phyloP scores from a whole-genome alignment of 1,284 basidiomycete genomes.

The Irpex lacteus region DNA sequence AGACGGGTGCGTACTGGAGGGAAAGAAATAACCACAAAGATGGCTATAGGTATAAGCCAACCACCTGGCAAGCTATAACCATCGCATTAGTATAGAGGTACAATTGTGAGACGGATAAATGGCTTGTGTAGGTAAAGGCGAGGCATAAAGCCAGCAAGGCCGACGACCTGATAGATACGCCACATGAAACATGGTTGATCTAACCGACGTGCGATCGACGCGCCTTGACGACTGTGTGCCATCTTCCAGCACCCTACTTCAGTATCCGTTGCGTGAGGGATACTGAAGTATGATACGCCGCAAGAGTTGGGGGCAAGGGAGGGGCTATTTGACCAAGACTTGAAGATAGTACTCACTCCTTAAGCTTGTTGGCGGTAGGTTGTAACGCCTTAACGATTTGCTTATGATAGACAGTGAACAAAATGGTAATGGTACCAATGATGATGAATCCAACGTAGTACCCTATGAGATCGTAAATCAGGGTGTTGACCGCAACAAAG shows the following conservation, averaged over 20 bases:
- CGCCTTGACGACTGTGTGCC: background rate
- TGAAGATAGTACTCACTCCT: constrained; percentile 29
- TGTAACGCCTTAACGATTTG: constrained; percentile 59
- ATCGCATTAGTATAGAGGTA: constrained; percentile 1
- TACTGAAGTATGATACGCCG: background rate
- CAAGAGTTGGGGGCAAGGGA: background rate
- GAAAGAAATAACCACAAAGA: constrained; percentile 77
- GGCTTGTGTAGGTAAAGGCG: too few relatives aligned
- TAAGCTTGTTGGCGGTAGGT: constrained; percentile 53
- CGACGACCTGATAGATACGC: background rate
- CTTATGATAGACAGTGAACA: constrained; percentile 54
- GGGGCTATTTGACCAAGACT: background rate
- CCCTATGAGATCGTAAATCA: constrained; percentile 22
- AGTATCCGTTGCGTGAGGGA: background rate
- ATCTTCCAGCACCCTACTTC: background rate
- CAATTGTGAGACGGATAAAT: background rate
- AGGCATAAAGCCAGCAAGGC: background rate
- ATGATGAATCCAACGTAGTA: constrained; percentile 32
- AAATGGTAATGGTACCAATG: constrained; percentile 37
- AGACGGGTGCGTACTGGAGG: constrained; percentile 51
- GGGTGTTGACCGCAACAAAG: background rate
- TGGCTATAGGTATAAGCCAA: constrained; percentile 81
- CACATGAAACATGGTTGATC: background rate
- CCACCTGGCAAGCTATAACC: constrained; percentile 41
- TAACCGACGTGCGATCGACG: background rate